Evolutionary conservation across 2,329 filamentous ascomycete species (phyloP).

Genomic region (Nothomitra cinnamomea): DNA sequence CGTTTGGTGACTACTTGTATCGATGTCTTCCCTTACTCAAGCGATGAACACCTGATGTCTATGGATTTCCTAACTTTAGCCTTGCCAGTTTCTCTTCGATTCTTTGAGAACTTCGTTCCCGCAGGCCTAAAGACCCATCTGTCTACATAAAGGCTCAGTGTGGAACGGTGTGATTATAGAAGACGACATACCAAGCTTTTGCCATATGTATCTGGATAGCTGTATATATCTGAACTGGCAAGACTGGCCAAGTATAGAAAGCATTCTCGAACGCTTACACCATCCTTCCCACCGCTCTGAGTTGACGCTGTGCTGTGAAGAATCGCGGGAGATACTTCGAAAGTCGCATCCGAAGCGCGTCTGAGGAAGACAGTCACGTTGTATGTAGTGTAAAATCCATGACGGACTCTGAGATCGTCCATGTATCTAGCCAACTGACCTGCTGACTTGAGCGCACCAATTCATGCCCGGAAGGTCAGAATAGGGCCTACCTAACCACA

Average conservation of each 20-base stretch:
- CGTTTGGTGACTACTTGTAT: no score
- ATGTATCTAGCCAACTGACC: background rate
- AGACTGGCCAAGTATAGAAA: background rate
- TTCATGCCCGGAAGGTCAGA: background rate
- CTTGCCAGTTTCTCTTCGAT: background rate
- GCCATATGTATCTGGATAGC: background rate
- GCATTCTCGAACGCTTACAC: background rate
- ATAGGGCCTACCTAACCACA: background rate
- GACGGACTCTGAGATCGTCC: background rate
- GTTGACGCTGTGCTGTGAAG: background rate
- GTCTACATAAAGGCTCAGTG: background rate
- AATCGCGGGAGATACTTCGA: background rate
- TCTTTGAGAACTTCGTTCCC: background rate
- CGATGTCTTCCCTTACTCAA: background rate
- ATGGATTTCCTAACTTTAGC: no score
- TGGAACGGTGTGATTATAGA: background rate
- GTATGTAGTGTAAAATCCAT: background rate
- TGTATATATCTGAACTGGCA: background rate
- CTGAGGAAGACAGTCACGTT: background rate
- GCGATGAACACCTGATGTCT: background rate
- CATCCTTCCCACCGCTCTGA: background rate
- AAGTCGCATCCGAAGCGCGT: background rate
- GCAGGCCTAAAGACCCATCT: background rate
- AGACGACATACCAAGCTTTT: background rate
- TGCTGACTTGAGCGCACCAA: background rate